Conservation (phyloP, 2,329 filamentous ascomycete species). For the Penicillium sp. region DNA sequence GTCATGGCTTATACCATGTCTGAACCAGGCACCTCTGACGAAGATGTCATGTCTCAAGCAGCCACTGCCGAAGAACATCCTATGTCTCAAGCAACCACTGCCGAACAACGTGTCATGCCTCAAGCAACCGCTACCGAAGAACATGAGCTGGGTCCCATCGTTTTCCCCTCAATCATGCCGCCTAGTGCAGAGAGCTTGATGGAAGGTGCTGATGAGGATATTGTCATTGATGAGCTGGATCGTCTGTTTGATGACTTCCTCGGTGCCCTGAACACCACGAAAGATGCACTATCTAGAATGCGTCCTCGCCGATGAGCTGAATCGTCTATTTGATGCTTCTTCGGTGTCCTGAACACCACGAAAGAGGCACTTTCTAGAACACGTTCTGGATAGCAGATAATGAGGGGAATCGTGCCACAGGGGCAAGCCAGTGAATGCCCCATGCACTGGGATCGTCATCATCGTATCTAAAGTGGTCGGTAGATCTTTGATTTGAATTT, state of each 20-base stretch:
- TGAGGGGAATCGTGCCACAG: slow-evolving; percentile 12
- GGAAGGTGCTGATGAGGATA: slow-evolving; percentile 35
- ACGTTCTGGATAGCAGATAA: slow-evolving; percentile 8
- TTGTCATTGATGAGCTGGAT: slow-evolving; percentile 39
- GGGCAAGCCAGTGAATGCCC: slow-evolving; percentile 5
- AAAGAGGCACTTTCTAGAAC: slow-evolving; percentile 30
- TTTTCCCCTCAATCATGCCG: slow-evolving; percentile 38
- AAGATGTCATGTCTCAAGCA: too few relatives aligned
- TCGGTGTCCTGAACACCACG: slow-evolving; percentile 37
- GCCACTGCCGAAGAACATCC: too few relatives aligned
- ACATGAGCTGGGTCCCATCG: slow-evolving; percentile 19
- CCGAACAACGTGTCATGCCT: not conserved
- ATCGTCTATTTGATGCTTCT: slow-evolving; percentile 39
- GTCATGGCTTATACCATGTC: not conserved
- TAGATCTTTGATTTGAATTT: not conserved
- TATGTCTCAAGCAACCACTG: too few relatives aligned
- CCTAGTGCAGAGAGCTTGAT: slow-evolving; percentile 39
- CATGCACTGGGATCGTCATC: not conserved
- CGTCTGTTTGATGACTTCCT: slow-evolving; percentile 40
- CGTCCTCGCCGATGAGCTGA: slow-evolving; percentile 31
- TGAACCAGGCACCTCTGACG: too few relatives aligned
- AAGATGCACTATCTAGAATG: slow-evolving; percentile 23
- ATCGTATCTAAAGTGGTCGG: not conserved
- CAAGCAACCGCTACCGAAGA: slow-evolving; percentile 1
- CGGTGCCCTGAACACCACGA: slow-evolving; percentile 36